Evolutionary conservation across 179 eudicot genomes (phyloP).

Genomic region (Vitellaria paradoxa): DNA sequence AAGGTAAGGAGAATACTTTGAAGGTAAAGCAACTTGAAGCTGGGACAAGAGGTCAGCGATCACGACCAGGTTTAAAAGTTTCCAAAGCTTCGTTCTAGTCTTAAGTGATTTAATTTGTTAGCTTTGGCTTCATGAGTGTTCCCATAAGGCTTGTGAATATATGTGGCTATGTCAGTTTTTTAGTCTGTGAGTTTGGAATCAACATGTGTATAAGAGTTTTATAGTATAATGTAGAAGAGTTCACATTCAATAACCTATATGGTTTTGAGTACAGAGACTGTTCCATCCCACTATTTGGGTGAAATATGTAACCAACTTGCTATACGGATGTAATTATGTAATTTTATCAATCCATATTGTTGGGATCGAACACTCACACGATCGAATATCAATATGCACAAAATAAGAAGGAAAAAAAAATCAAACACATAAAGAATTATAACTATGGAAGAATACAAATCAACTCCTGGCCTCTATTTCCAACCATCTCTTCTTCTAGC

Average conservation of each 20-base stretch:
- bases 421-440: too few relatives aligned
- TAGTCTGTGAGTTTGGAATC: neutral
- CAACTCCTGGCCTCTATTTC: too few relatives aligned
- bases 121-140: constrained; percentile 7
- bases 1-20: constrained; percentile 53
- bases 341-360: too few relatives aligned
- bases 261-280: neutral
- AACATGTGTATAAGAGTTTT: neutral
- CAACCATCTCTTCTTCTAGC: too few relatives aligned
- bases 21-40: constrained; percentile 84
- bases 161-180: neutral
- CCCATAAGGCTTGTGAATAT: neutral
- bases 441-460: too few relatives aligned
- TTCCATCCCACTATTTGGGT: too few relatives aligned
- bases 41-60: constrained; percentile 64
- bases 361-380: too few relatives aligned
- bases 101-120: neutral
- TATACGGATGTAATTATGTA: too few relatives aligned
- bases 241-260: neutral
- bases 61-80: constrained; percentile 68
- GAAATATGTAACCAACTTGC: too few relatives aligned
- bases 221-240: neutral
- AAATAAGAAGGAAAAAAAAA: too few relatives aligned
- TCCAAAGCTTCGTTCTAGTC: constrained; percentile 43
- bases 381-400: too few relatives aligned